These are phyloP conservation scores for Curvularia lunata DNA, from an alignment of 2,329 filamentous ascomycete species.

Conservation along the genomic window DNA sequence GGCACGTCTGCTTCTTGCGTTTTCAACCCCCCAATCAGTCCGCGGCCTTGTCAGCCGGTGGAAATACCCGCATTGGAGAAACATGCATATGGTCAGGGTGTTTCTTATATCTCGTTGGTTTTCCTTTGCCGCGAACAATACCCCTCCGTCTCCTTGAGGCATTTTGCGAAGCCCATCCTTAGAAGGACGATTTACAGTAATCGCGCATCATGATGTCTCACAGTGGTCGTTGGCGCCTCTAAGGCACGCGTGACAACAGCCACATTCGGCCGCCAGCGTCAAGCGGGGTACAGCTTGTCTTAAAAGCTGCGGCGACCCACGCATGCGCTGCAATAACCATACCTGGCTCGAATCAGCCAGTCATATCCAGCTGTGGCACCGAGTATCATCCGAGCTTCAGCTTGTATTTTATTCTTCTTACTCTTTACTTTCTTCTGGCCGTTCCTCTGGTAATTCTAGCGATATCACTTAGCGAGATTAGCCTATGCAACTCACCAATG, in stretches of 20 bases:
- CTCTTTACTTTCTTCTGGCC: constrained; percentile 1
- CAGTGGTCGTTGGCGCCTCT: constrained; percentile 1
- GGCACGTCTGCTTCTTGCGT: background rate
- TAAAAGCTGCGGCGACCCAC: background rate
- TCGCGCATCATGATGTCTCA: background rate
- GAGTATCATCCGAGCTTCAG: background rate
- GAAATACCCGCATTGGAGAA: background rate
- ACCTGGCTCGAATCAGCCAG: constrained; percentile 3
- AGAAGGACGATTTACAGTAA: background rate
- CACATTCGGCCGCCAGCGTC: constrained; percentile 6
- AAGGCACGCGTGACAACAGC: constrained; percentile 11
- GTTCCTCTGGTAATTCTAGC: constrained; percentile 1
- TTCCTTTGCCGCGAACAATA: constrained; percentile 1
- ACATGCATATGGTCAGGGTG: constrained; percentile 8
- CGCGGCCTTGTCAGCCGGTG: background rate
- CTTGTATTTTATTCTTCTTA: constrained; percentile 1
- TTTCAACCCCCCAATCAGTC: background rate
- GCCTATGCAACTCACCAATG: background rate
- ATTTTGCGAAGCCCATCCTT: background rate
- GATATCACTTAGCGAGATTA: constrained; percentile 5
- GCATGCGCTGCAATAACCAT: constrained; percentile 5
- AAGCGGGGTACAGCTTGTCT: constrained; percentile 13
- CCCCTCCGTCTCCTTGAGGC: constrained; percentile 1
- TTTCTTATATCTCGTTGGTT: constrained; percentile 4
- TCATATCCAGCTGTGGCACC: background rate